Conservation (phyloP, 2,329 filamentous ascomycete species). For the Paecilomyces formosus region DNA sequence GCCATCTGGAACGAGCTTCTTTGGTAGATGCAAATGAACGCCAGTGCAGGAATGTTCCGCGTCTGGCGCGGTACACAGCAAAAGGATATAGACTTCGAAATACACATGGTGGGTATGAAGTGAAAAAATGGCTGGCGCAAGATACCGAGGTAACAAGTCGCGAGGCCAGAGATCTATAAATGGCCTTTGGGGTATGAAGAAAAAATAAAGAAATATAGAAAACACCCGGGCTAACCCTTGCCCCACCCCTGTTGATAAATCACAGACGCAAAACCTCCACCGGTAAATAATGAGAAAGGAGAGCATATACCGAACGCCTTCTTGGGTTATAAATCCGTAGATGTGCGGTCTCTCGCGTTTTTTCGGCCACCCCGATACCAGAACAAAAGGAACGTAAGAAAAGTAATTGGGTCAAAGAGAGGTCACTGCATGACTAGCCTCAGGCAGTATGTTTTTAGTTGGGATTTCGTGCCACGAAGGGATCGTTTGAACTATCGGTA, state of each 20-base stretch:
- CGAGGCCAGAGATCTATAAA: constrained; percentile 30
- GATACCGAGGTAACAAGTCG: constrained; percentile 20
- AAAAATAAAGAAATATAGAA: constrained; percentile 10
- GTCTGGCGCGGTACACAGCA: constrained; percentile 12
- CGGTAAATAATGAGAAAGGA: background rate
- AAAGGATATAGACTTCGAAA: constrained; percentile 10
- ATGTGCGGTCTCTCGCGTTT: background rate
- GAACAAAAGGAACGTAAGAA: background rate
- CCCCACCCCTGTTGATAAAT: constrained; percentile 1
- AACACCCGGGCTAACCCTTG: constrained; percentile 2
- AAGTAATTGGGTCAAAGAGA: constrained; percentile 8
- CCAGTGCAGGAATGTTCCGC: constrained; percentile 7
- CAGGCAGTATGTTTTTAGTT: background rate
- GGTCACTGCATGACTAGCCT: background rate
- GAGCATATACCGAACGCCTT: background rate
- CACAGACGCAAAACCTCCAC: constrained; percentile 1
- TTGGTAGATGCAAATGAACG: constrained; percentile 1
- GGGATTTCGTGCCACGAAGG: background rate
- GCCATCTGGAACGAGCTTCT: constrained; percentile 1
- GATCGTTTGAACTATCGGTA: constrained; percentile 23
- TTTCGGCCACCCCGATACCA: background rate
- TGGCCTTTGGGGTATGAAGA: constrained; percentile 33
- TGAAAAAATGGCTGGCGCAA: constrained; percentile 11
- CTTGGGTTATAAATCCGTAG: background rate
- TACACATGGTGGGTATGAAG: constrained; percentile 13